phyloP scores from a whole-genome alignment of 2,329 filamentous ascomycete species.

The Sporothrix mexicana region DNA sequence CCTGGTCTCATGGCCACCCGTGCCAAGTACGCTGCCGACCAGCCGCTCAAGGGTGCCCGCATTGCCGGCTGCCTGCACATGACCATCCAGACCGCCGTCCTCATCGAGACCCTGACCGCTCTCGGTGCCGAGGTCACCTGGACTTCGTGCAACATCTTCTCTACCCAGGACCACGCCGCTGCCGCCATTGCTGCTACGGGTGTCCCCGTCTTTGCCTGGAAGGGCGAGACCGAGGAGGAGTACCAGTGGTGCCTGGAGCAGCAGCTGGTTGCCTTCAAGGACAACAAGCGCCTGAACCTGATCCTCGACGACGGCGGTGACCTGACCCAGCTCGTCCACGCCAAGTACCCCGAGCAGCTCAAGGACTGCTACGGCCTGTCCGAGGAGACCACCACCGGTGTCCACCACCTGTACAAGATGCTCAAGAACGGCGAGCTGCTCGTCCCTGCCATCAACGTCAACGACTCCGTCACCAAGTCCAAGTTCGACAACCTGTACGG shows the following conservation, averaged over 20 bases:
- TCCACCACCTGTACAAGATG: slow-evolving; percentile 99
- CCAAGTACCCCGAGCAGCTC: slow-evolving; percentile 98
- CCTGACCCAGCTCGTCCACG: slow-evolving; percentile 93
- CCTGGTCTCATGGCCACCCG: slow-evolving; percentile 97
- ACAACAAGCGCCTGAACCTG: slow-evolving; percentile 94
- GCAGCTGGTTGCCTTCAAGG: slow-evolving; percentile 96
- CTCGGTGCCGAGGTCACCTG: slow-evolving; percentile 99
- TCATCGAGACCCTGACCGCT: slow-evolving; percentile 94
- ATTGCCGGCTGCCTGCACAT: slow-evolving; percentile 99
- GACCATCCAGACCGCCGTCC: slow-evolving; percentile 99
- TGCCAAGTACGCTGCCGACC: slow-evolving; percentile 86
- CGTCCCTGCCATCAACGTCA: slow-evolving; percentile 97
- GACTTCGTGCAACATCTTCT: slow-evolving; percentile 99
- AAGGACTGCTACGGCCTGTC: slow-evolving; percentile 98
- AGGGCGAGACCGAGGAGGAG: slow-evolving; percentile 98
- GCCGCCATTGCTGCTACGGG: slow-evolving; percentile 94
- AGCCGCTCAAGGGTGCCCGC: slow-evolving; percentile 91
- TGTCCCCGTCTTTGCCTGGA: slow-evolving; percentile 81
- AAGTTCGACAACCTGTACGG: slow-evolving; percentile 99
- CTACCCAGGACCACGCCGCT: slow-evolving; percentile 96
- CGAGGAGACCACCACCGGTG: slow-evolving; percentile 99
- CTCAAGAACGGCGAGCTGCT: slow-evolving; percentile 88
- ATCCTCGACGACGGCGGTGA: slow-evolving; percentile 99
- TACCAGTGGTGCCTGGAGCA: slow-evolving; percentile 99
- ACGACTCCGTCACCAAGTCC: slow-evolving; percentile 99